A percentile compares a stretch with the other conserved stretches of the same genome.
phyloP scores from a whole-genome alignment of 148 eudicot species.

The Rheum nobile region DNA sequence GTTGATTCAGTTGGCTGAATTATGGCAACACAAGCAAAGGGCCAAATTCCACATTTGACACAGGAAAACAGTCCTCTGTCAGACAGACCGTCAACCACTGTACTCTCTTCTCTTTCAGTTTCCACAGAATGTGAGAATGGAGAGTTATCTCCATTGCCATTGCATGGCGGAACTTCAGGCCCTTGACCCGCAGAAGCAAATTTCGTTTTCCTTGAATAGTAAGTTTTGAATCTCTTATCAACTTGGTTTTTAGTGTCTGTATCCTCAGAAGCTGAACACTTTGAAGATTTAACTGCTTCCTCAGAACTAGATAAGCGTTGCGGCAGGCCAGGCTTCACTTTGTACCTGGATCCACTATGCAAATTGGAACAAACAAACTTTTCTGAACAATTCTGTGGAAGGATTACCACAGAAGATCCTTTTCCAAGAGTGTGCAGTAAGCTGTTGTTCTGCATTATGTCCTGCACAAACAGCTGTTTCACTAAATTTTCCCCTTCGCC shows the following conservation, averaged over 20 bases:
- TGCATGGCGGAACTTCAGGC: constrained; percentile 10
- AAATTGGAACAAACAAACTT: constrained; percentile 42
- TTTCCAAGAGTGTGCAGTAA: constrained; percentile 62
- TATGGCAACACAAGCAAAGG: constrained; percentile 88
- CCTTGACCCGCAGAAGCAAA: constrained; percentile 17
- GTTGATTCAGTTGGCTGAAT: constrained; percentile 74
- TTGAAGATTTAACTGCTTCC: constrained; percentile 33
- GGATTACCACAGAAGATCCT: constrained; percentile 69
- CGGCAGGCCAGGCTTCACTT: constrained; percentile 34
- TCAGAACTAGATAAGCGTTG: constrained; percentile 32
- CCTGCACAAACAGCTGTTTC: constrained; percentile 73
- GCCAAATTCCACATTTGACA: constrained; percentile 92
- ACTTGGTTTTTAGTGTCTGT: constrained; percentile 33
- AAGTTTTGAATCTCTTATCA: constrained; percentile 30
- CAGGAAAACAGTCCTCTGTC: constrained; percentile 85
- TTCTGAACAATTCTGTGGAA: constrained; percentile 61
- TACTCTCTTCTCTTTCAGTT: constrained; percentile 22
- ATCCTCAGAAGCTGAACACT: constrained; percentile 20
- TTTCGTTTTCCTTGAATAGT: constrained; percentile 36
- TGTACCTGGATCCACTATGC: constrained; percentile 31
- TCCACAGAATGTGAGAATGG: constrained; percentile 15
- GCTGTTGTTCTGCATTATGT: constrained; percentile 60
- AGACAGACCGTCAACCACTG: constrained; percentile 34
- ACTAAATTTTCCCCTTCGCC: constrained; percentile 80
- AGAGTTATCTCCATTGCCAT: constrained; percentile 16